phyloP scores from a whole-genome alignment of 805 yeast species.

The Kodamaea nitidulidarum region DNA sequence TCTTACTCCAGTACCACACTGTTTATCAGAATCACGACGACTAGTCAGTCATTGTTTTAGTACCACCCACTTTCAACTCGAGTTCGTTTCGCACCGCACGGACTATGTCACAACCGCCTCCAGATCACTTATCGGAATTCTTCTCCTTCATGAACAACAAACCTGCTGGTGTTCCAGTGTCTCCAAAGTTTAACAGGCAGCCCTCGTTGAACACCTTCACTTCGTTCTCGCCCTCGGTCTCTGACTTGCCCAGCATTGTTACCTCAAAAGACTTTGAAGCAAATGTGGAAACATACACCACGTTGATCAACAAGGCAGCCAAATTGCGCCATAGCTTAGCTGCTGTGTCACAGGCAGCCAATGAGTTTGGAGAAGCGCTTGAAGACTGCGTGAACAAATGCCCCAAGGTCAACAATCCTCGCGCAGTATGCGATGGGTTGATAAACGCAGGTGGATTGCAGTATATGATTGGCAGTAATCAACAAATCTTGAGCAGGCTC shows the following conservation, averaged over 20 bases:
- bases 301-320: slow-evolving; percentile 44
- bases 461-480: slow-evolving; percentile 71
- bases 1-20: too few relatives aligned
- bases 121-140: slow-evolving; percentile 59
- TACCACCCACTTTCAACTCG: too few relatives aligned
- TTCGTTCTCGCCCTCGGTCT: slow-evolving; percentile 49
- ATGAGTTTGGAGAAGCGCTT: slow-evolving; percentile 65
- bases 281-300: slow-evolving; percentile 46
- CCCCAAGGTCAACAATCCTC: slow-evolving; percentile 25
- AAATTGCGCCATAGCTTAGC: slow-evolving; percentile 45
- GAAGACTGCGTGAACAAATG: slow-evolving; percentile 38
- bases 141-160: slow-evolving; percentile 44
- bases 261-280: slow-evolving; percentile 56
- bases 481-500: slow-evolving; percentile 60
- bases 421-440: slow-evolving; percentile 52
- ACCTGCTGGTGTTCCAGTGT: slow-evolving; percentile 9
- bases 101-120: slow-evolving; percentile 21
- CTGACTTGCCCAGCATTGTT: slow-evolving; percentile 58
- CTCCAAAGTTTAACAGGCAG: slow-evolving; percentile 17
- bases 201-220: slow-evolving; percentile 40
- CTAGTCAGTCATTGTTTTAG: too few relatives aligned
- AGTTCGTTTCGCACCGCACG: too few relatives aligned
- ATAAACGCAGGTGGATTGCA: slow-evolving; percentile 74
- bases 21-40: too few relatives aligned
- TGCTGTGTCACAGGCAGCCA: slow-evolving; percentile 54